Conservation (phyloP, 1,139 yeast genomes). For the Zygosaccharomyces sapae region DNA sequence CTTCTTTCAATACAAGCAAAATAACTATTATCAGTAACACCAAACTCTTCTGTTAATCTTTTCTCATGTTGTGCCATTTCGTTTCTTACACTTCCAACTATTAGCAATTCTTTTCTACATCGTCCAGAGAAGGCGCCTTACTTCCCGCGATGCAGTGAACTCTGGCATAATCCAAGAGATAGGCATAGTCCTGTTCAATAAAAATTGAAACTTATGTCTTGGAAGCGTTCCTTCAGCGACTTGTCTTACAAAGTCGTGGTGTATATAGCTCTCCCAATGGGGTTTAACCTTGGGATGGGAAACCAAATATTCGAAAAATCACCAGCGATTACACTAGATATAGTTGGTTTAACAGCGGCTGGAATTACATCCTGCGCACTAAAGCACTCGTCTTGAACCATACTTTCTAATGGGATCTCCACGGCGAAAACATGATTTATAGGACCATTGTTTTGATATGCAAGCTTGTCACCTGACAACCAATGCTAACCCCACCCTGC, state of each 20-base stretch:
- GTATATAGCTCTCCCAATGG: slow-evolving; percentile 55
- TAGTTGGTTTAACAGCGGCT: slow-evolving; percentile 24
- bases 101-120: slow-evolving; percentile 50
- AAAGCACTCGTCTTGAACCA: slow-evolving; percentile 32
- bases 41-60: slow-evolving; percentile 46
- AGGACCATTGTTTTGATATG: slow-evolving; percentile 61
- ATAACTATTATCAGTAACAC: slow-evolving; percentile 39
- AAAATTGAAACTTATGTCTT: slow-evolving; percentile 50
- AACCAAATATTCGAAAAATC: slow-evolving; percentile 50
- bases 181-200: slow-evolving; percentile 69
- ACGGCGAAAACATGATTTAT: slow-evolving; percentile 52
- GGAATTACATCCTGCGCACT: slow-evolving; percentile 23
- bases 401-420: slow-evolving; percentile 38
- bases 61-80: slow-evolving; percentile 57
- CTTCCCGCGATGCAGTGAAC: slow-evolving; percentile 65
- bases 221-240: slow-evolving; percentile 53
- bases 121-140: slow-evolving; percentile 53
- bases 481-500: slow-evolving; percentile 60
- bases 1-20: slow-evolving; percentile 49
- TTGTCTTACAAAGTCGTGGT: slow-evolving; percentile 58
- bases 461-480: slow-evolving; percentile 36
- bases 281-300: slow-evolving; percentile 53
- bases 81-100: slow-evolving; percentile 48
- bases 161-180: slow-evolving; percentile 64
- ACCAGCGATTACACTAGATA: slow-evolving; percentile 22